Evolutionary conservation across 495 filamentous ascomycete species (phyloP), one percentile per base, ranked within the genome.

Genomic region (Lophiotrema nucula): DNA sequence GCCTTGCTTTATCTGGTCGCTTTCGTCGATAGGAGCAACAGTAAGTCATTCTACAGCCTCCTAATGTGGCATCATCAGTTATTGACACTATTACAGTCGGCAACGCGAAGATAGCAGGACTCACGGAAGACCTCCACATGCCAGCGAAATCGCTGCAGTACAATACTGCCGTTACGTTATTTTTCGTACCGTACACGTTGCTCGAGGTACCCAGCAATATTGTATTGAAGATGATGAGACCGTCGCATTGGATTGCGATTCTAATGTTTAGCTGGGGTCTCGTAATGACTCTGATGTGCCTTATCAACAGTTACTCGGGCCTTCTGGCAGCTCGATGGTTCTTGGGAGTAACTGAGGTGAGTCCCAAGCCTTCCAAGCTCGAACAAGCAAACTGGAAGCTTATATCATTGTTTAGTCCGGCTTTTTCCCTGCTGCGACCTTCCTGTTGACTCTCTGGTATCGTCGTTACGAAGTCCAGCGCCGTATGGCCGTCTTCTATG

Each of bases 201-300:
- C 56, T 68, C 27, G 66, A 68, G 47, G 47, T 68, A 22, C 67
- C 69, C 13, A 54, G 56, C 33, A 71, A 70, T 46, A 47, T 72
- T 28, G 24, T 70, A 0, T 47, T 72, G 22, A 67, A 58, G 46
- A 31, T 58, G 43, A 49, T 66, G 28, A 47, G 23, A 18, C 58
- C 66, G 16, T 56, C 31, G 38, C 43, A 52, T 6, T 57, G 49
- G 56, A 56, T 67, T 15, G 54, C 54, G 0, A 60, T 71, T 3
- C 43, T 67, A 2, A 73, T 66, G 62, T 42, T 74, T 10, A 57
- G 35, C 25, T 68, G 69, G 53, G 72, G 70, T 3, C 62, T 70
- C n/a, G 58, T 65, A 55, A 96, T 95, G 85, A 83, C 84, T 41
- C 50, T 72, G 2, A 68, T 67, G 60, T 59, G 67, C 21, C 22